Percentiles rank a stretch among this genome's conserved stretches.
Conservation (phyloP, 371 early-diverging fungal species). For the Lichtheimia corymbifera region DNA sequence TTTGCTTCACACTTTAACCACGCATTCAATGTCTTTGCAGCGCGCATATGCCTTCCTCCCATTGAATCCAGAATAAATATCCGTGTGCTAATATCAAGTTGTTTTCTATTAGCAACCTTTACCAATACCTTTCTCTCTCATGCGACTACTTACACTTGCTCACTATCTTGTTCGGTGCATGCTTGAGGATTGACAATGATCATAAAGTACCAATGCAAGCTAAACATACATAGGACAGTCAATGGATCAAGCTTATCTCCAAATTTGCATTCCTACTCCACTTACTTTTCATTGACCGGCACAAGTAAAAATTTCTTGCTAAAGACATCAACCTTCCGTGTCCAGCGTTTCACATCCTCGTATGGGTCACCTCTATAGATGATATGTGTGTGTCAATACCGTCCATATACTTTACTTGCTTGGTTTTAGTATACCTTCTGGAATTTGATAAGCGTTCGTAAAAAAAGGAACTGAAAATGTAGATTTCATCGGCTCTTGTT, state of each 20-base stretch:
- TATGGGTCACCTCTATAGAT: constrained; percentile 29
- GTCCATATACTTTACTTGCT: background rate
- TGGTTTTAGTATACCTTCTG: constrained; percentile 10
- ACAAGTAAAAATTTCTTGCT: constrained; percentile 57
- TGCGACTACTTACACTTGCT: too few species aligned
- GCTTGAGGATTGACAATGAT: constrained; percentile 59
- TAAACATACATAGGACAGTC: constrained; percentile 5
- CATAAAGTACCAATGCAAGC: constrained; percentile 70
- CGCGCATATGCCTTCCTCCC: constrained; percentile 36
- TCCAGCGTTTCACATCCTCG: constrained; percentile 62
- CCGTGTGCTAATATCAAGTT: background rate
- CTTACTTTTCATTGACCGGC: constrained; percentile 70
- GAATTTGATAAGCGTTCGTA: constrained; percentile 44
- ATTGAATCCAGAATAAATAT: constrained; percentile 50
- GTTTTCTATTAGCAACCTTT: too few species aligned
- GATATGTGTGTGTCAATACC: background rate
- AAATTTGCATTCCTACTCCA: background rate
- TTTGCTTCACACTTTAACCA: constrained; percentile 41
- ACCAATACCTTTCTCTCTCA: too few species aligned
- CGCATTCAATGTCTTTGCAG: constrained; percentile 37
- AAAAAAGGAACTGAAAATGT: constrained; percentile 61
- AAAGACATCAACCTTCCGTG: constrained; percentile 63
- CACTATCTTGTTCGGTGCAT: background rate
- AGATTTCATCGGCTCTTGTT: constrained; percentile 18
- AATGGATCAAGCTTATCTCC: too few species aligned